phyloP scores from a whole-genome alignment of 768 basidiomycete species.

The Fomitopsis pulvina region DNA sequence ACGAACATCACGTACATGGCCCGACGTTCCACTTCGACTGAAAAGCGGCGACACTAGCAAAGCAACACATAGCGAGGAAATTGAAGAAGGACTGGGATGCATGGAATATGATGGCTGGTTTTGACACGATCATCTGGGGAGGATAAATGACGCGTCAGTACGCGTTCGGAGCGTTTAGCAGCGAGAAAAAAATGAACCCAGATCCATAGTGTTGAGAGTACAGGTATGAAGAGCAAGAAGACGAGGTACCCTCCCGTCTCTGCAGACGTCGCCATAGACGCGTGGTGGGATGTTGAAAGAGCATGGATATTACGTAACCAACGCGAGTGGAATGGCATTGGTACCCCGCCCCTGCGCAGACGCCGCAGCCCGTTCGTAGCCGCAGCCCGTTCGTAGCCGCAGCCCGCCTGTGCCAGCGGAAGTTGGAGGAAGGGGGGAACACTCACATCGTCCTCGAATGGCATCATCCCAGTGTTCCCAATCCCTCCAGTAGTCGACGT shows the following conservation, averaged over 20 bases:
- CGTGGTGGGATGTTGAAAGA: conserved; percentile 22
- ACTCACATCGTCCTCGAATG: conserved; percentile 71
- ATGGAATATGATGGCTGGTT: conserved; percentile 73
- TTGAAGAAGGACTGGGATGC: conserved; percentile 84
- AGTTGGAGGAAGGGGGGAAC: conserved; percentile 2
- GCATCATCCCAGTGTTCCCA: conserved; percentile 48
- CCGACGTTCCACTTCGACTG: conserved; percentile 81
- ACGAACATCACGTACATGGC: conserved; percentile 60
- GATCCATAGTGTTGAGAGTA: conserved; percentile 60
- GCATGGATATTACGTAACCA: conserved; percentile 45
- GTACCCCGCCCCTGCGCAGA: neutral
- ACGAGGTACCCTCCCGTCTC: conserved; percentile 42
- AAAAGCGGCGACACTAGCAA: conserved; percentile 83
- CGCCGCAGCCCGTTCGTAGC: conserved; percentile 2
- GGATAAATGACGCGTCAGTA: conserved; percentile 17
- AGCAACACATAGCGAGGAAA: conserved; percentile 88
- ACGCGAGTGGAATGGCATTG: conserved; percentile 3
- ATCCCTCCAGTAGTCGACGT: conserved; percentile 46
- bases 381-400: neutral
- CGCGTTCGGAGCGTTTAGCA: neutral
- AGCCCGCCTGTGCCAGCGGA: no score
- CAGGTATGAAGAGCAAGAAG: conserved; percentile 60
- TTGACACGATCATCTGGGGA: conserved; percentile 78
- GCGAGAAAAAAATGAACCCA: conserved; percentile 42
- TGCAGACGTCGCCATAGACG: conserved; percentile 17